Conservation (phyloP, 2,329 filamentous ascomycete genomes). For the Akanthomyces uredinophilus region DNA sequence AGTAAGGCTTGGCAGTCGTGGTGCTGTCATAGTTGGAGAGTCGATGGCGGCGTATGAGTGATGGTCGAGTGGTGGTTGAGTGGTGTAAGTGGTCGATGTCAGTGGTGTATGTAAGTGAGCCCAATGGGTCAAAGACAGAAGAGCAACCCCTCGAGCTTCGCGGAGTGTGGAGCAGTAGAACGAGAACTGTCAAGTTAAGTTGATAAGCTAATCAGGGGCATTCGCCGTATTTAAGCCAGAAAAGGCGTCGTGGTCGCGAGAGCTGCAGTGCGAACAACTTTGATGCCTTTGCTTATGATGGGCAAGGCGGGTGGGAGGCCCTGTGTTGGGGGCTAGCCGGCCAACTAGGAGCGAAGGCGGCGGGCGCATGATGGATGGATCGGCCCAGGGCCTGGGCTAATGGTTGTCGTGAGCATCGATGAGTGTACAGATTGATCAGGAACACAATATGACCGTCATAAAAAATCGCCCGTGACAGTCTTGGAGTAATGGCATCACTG, state of each 20-base stretch:
- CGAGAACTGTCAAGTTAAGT: background rate
- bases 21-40: background rate
- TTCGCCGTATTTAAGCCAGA: background rate
- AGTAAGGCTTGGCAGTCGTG: background rate
- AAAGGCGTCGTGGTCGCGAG: background rate
- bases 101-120: slow-evolving; percentile 4
- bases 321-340: slow-evolving; percentile 1
- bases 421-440: background rate
- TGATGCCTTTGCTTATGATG: background rate
- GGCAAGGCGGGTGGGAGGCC: background rate
- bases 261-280: slow-evolving; percentile 2
- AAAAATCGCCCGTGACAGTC: background rate
- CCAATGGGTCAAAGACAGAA: background rate
- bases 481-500: background rate
- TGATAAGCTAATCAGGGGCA: background rate
- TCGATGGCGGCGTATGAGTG: background rate
- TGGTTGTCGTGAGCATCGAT: background rate
- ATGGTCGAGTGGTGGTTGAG: background rate
- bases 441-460: background rate
- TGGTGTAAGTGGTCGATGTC: background rate
- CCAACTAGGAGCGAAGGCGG: background rate
- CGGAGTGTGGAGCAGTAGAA: background rate
- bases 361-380: background rate
- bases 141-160: background rate
- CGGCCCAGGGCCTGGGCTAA: background rate